phyloP scores from a whole-genome alignment of 106 monocot species.

The Acorus gramineus region DNA sequence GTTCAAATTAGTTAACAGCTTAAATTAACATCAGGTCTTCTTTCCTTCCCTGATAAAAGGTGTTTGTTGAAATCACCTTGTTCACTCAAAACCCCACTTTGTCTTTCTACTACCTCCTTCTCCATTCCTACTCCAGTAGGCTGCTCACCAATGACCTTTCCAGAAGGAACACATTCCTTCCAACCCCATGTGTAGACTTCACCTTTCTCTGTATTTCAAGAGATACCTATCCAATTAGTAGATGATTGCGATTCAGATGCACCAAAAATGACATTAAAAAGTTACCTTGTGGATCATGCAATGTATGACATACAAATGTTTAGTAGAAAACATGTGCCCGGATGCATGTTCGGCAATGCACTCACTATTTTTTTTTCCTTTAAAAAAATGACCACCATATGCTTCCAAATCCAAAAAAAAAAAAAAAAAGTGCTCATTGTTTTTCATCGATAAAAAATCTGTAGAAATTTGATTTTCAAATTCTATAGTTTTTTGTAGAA shows the following conservation, averaged over 20 bases:
- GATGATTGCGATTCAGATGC: not conserved
- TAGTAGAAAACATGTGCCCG: too few species aligned
- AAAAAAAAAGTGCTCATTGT: too few species aligned
- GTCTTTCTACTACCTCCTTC: constrained; percentile 38
- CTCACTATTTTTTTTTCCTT: too few species aligned
- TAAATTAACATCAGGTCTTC: constrained; percentile 4
- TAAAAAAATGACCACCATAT: too few species aligned
- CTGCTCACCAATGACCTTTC: constrained; percentile 40
- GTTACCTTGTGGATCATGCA: too few species aligned
- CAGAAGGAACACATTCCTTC: constrained; percentile 97
- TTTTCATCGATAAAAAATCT: too few species aligned
- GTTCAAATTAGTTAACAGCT: constrained; percentile 13
- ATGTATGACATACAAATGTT: too few species aligned
- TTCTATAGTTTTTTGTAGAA: too few species aligned
- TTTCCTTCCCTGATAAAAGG: constrained; percentile 1
- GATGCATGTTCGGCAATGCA: too few species aligned
- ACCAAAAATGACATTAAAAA: too few species aligned
- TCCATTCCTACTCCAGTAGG: constrained; percentile 22
- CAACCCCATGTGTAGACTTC: constrained; percentile 98
- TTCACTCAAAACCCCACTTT: constrained; percentile 21
- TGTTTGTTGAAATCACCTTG: constrained; percentile 36
- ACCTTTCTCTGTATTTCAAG: constrained; percentile 36
- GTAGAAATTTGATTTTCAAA: too few species aligned
- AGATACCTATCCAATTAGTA: not conserved
- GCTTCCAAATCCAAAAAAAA: too few species aligned